phyloP scores from a whole-genome alignment of 2,329 filamentous ascomycete species.

The Domatiomyces globalis region DNA sequence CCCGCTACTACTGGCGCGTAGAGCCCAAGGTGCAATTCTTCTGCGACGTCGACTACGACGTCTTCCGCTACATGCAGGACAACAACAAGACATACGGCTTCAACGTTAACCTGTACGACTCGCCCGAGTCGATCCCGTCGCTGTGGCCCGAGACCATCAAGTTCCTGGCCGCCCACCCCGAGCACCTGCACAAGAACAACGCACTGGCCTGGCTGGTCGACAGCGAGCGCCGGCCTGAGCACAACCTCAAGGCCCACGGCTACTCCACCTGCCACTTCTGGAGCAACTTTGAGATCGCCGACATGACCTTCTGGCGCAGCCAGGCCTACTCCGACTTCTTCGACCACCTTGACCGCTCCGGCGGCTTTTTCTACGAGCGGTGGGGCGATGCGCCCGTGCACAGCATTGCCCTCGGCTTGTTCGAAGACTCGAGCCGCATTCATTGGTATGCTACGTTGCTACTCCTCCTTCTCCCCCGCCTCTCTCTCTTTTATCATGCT shows the following conservation, averaged over 20 bases:
- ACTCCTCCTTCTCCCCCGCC: conserved; percentile 1
- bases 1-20: conserved; percentile 94
- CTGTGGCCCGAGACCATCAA: conserved; percentile 94
- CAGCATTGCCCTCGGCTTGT: conserved; percentile 79
- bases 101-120: conserved; percentile 93
- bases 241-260: conserved; percentile 69
- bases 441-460: conserved; percentile 56
- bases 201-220: conserved; percentile 82
- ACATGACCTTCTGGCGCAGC: conserved; percentile 84
- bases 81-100: conserved; percentile 99
- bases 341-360: conserved; percentile 80
- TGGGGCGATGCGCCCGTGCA: conserved; percentile 98
- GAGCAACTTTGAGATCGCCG: conserved; percentile 95
- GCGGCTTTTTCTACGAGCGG: conserved; percentile 96
- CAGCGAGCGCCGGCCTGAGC: conserved; percentile 57
- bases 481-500: neutral
- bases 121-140: conserved; percentile 67
- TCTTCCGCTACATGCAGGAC: conserved; percentile 96
- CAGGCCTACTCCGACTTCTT: conserved; percentile 91
- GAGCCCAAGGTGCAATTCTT: conserved; percentile 99
- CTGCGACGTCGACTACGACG: conserved; percentile 95
- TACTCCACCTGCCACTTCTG: conserved; percentile 99
- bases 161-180: conserved; percentile 72
- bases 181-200: conserved; percentile 69
- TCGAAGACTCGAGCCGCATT: conserved; percentile 79